phyloP scores from a whole-genome alignment of 805 yeast species.

The Kodamaea restingae region DNA sequence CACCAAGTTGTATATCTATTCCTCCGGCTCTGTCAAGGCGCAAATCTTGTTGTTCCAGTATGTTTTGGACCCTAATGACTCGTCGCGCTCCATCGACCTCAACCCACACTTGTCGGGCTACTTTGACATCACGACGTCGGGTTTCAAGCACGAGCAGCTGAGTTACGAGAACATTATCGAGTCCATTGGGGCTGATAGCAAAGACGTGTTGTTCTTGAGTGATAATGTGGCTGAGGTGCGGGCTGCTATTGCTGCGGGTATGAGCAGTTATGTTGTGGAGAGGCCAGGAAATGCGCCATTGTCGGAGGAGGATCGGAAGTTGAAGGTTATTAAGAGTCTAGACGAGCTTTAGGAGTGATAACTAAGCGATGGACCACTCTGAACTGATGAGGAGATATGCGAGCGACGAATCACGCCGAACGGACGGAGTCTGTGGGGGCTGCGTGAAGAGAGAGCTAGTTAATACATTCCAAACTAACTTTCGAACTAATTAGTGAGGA shows the following conservation, averaged over 20 bases:
- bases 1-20: constrained; percentile 63
- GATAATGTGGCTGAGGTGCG: constrained; percentile 75
- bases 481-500: too few species aligned
- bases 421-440: too few species aligned
- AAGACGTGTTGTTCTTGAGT: constrained; percentile 60
- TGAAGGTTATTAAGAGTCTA: constrained; percentile 2
- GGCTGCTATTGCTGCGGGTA: constrained; percentile 68
- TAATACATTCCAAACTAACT: too few species aligned
- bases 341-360: not conserved
- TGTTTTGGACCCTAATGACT: constrained; percentile 39
- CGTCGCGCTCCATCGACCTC: constrained; percentile 42
- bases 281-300: constrained; percentile 73
- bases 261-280: constrained; percentile 53
- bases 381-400: not conserved
- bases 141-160: constrained; percentile 54
- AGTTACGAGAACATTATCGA: constrained; percentile 59
- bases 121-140: constrained; percentile 82
- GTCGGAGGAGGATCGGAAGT: constrained; percentile 27
- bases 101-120: constrained; percentile 57
- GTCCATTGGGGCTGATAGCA: constrained; percentile 31
- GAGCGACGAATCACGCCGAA: too few species aligned
- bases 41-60: constrained; percentile 73
- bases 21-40: constrained; percentile 86
- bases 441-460: too few species aligned
- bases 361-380: too few species aligned